These are phyloP conservation scores for Murraya koenigii DNA, from an alignment of 345 rosid species.

Conservation along the genomic window DNA sequence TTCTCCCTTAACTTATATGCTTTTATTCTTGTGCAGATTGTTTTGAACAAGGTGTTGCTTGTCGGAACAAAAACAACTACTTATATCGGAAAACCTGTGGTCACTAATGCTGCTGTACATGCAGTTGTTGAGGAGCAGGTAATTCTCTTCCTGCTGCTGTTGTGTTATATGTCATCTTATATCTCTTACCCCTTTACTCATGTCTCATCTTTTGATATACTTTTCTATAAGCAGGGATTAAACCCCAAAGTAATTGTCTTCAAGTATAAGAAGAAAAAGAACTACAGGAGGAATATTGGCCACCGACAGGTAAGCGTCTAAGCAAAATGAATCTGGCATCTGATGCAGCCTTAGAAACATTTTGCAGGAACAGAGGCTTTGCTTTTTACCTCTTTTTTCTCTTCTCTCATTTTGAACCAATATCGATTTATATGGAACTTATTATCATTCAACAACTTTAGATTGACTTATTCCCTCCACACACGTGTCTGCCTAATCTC, in stretches of 20 bases:
- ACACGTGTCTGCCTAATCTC: background rate
- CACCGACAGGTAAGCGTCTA: conserved; percentile 74
- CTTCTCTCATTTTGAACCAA: background rate
- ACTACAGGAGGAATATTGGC: conserved; percentile 92
- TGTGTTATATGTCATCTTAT: background rate
- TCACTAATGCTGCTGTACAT: conserved; percentile 91
- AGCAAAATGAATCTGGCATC: background rate
- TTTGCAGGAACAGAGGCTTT: background rate
- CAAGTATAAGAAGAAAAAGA: conserved; percentile 94
- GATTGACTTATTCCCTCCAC: background rate
- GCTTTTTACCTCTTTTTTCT: background rate
- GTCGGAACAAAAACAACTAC: conserved; percentile 86
- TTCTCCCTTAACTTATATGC: background rate
- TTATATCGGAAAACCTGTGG: conserved; percentile 88
- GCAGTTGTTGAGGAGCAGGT: conserved; percentile 97
- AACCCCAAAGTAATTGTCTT: conserved; percentile 79
- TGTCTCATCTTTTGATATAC: background rate
- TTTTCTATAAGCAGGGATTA: conserved; percentile 53
- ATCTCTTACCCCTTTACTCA: background rate
- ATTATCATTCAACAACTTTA: background rate
- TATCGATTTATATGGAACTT: background rate
- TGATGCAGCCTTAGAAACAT: background rate
- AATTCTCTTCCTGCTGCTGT: conserved; percentile 3
- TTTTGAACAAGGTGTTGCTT: conserved; percentile 87
- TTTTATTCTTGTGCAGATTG: conserved; percentile 46